Evolutionary conservation across 139 green algal species (phyloP).

Genomic region (Tetratostichococcus sp.): DNA sequence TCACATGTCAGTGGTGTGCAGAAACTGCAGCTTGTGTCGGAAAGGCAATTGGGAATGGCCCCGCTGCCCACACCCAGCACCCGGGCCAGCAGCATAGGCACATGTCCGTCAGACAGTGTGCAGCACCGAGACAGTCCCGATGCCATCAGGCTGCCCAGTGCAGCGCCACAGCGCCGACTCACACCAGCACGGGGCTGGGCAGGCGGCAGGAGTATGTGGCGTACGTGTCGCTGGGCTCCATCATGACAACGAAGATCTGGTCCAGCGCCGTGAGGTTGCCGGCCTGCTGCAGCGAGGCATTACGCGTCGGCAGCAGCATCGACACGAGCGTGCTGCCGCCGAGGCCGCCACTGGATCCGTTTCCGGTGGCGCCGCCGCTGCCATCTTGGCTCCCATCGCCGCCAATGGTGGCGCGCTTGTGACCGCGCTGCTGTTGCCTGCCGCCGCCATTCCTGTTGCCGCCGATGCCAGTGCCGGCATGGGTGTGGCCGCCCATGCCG

Average conservation of each 20-base stretch:
- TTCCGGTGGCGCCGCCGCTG: background rate
- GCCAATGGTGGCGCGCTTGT: background rate
- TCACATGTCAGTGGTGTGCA: too few relatives aligned
- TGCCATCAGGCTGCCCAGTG: too few relatives aligned
- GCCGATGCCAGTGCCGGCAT: background rate
- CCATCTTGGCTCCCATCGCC: conserved; percentile 11
- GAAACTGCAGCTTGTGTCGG: too few relatives aligned
- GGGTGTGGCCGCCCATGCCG: background rate
- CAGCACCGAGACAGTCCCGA: too few relatives aligned
- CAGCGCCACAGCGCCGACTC: background rate
- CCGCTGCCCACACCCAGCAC: too few relatives aligned
- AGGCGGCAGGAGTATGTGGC: conserved; percentile 33
- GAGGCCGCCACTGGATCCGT: too few relatives aligned
- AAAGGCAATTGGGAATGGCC: too few relatives aligned
- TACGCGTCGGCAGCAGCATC: conserved; percentile 30
- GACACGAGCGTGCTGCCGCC: conserved; percentile 26
- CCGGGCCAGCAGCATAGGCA: too few relatives aligned
- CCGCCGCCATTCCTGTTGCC: background rate
- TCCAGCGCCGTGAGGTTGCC: conserved; percentile 27
- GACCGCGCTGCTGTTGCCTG: too few relatives aligned
- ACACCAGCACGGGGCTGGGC: conserved; percentile 30
- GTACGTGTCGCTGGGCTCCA: conserved; percentile 34
- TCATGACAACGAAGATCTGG: conserved; percentile 43
- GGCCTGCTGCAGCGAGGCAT: conserved; percentile 8
- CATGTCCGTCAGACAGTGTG: too few relatives aligned